Evolutionary conservation across 192 early-diverging fungal genomes (phyloP).

Genomic region (Coemansia sp.): DNA sequence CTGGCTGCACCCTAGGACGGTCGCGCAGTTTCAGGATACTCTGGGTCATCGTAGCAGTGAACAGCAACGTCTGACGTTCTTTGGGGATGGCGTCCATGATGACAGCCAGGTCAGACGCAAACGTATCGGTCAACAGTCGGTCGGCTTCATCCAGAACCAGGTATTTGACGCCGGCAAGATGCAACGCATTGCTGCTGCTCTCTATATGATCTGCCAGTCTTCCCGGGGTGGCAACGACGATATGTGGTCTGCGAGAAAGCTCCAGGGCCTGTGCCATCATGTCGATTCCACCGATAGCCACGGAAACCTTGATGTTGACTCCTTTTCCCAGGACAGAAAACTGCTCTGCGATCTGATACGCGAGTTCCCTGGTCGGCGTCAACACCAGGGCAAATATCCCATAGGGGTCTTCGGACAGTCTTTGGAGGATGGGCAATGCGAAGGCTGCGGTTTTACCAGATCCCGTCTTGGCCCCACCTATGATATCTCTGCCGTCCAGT

Average conservation of each 20-base stretch:
- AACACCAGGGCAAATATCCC: constrained; percentile 95
- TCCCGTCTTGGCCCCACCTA: constrained; percentile 95
- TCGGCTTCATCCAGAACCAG: constrained; percentile 97
- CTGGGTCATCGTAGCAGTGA: constrained; percentile 95
- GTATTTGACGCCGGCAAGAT: constrained; percentile 73
- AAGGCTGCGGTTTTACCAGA: constrained; percentile 98
- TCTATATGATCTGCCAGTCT: constrained; percentile 90
- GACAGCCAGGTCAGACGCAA: constrained; percentile 73
- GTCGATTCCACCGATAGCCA: constrained; percentile 89
- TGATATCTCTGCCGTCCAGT: constrained; percentile 73
- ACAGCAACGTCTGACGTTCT: constrained; percentile 88
- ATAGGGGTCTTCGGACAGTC: constrained; percentile 91
- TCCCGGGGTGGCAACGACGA: constrained; percentile 94
- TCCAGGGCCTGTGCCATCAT: constrained; percentile 94
- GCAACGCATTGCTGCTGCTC: constrained; percentile 66
- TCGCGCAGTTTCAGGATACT: constrained; percentile 73
- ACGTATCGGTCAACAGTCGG: constrained; percentile 79
- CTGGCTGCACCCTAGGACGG: constrained; percentile 10
- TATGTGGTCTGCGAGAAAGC: constrained; percentile 78
- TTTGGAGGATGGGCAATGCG: constrained; percentile 94
- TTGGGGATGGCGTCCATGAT: constrained; percentile 78
- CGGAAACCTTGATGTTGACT: constrained; percentile 77
- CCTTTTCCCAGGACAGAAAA: constrained; percentile 88
- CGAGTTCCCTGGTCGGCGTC: constrained; percentile 94
- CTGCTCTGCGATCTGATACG: constrained; percentile 98